Evolutionary conservation across 768 basidiomycete genomes (phyloP).

Genomic region (Inosperma sp.): DNA sequence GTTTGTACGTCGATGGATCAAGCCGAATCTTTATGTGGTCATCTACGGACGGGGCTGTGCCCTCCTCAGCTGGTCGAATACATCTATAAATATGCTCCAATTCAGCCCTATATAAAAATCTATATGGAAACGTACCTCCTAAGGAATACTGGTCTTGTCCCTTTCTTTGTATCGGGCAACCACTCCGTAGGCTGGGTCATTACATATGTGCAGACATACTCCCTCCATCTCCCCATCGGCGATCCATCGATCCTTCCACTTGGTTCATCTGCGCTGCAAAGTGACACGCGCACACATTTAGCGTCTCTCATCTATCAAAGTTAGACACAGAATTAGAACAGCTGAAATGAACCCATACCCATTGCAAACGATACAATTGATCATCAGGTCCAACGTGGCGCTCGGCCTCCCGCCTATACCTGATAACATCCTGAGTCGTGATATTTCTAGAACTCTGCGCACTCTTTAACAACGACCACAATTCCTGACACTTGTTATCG

Average conservation of each 20-base stretch:
- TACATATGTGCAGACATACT: slow-evolving; percentile 71
- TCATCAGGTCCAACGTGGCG: slow-evolving; percentile 70
- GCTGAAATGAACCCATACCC: slow-evolving; percentile 47
- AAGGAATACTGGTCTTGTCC: slow-evolving; percentile 44
- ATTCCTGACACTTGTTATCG: slow-evolving; percentile 83
- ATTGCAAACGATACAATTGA: slow-evolving; percentile 73
- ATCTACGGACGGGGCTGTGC: slow-evolving; percentile 37
- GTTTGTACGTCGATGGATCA: slow-evolving; percentile 55
- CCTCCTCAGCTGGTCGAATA: slow-evolving; percentile 38
- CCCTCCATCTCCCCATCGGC: slow-evolving; percentile 57
- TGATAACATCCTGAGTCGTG: slow-evolving; percentile 62
- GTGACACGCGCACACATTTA: slow-evolving; percentile 55
- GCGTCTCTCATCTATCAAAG: slow-evolving; percentile 46
- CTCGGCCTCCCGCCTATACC: slow-evolving; percentile 79
- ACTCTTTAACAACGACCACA: slow-evolving; percentile 70
- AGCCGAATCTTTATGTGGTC: slow-evolving; percentile 51
- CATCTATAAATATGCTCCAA: slow-evolving; percentile 50
- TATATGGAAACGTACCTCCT: slow-evolving; percentile 45
- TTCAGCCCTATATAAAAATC: slow-evolving; percentile 23
- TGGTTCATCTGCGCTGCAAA: slow-evolving; percentile 59
- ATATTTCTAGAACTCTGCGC: slow-evolving; percentile 51
- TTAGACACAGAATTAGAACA: slow-evolving; percentile 12
- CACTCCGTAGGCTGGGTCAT: slow-evolving; percentile 70
- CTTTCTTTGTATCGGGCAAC: slow-evolving; percentile 43
- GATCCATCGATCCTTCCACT: slow-evolving; percentile 55